Percentiles rank a stretch among this genome's conserved stretches.
Evolutionary conservation across 2,329 filamentous ascomycete species (phyloP).

Genomic region (Epichloe glyceriae): DNA sequence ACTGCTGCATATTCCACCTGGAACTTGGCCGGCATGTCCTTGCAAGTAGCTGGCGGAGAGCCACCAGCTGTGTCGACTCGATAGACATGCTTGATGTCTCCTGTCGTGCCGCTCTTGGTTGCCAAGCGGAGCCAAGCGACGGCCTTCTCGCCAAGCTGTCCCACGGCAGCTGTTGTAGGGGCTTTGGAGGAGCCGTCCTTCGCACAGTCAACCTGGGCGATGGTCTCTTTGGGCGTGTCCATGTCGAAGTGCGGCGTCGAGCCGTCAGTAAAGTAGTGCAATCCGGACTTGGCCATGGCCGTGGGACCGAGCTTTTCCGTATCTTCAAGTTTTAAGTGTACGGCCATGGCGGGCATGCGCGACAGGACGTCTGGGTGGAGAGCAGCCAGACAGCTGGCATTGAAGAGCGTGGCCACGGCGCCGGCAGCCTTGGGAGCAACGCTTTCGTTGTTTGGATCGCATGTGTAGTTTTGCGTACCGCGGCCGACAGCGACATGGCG

Average conservation of each 20-base stretch:
- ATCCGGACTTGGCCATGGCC: conserved; percentile 53
- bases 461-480: conserved; percentile 92
- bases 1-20: conserved; percentile 70
- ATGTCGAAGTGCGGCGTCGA: conserved; percentile 74
- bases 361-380: conserved; percentile 53
- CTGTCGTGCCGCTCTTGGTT: conserved; percentile 37
- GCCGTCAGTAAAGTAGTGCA: conserved; percentile 66
- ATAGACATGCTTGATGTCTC: conserved; percentile 62
- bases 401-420: conserved; percentile 75
- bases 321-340: conserved; percentile 48
- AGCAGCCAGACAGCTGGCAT: conserved; percentile 68
- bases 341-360: conserved; percentile 51
- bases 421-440: conserved; percentile 53
- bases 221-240: conserved; percentile 36
- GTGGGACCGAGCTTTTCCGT: conserved; percentile 36
- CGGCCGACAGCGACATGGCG: conserved; percentile 75
- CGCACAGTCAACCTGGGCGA: conserved; percentile 49
- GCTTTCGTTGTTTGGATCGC: conserved; percentile 46
- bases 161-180: conserved; percentile 45
- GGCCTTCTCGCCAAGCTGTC: conserved; percentile 50
- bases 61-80: conserved; percentile 76
- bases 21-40: conserved; percentile 49
- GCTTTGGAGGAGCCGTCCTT: conserved; percentile 51
- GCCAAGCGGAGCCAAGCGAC: conserved; percentile 73
- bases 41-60: conserved; percentile 58